Conservation (phyloP, 345 rosid species). For the Eutrema yunnanense region DNA sequence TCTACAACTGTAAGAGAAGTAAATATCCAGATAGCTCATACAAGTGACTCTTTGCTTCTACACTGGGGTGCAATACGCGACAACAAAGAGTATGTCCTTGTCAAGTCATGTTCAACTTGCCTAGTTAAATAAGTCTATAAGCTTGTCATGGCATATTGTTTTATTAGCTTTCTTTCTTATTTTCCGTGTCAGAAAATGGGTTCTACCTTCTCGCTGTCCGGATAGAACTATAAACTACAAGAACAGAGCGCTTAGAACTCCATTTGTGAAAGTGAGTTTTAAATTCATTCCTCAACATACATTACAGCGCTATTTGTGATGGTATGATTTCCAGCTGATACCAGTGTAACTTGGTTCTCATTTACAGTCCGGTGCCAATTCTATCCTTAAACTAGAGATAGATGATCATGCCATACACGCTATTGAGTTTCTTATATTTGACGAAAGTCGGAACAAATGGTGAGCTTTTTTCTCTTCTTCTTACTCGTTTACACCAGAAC, state of each 20-base stretch:
- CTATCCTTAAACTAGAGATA: constrained; percentile 67
- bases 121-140: background rate
- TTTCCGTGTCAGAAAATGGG: constrained; percentile 64
- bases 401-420: constrained; percentile 74
- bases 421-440: constrained; percentile 83
- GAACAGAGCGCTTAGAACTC: constrained; percentile 90
- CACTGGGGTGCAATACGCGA: constrained; percentile 89
- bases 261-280: constrained; percentile 65
- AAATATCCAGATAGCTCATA: constrained; percentile 50
- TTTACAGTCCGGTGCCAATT: constrained; percentile 57
- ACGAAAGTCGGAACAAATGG: constrained; percentile 86
- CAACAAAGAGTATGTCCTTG: constrained; percentile 55
- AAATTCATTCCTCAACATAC: background rate
- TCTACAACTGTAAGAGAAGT: constrained; percentile 40
- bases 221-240: constrained; percentile 77
- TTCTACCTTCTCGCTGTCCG: constrained; percentile 71
- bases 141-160: background rate
- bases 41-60: constrained; percentile 63
- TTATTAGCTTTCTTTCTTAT: background rate
- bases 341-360: constrained; percentile 15
- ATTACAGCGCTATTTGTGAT: constrained; percentile 4
- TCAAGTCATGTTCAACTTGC: constrained; percentile 3
- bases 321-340: background rate
- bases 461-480: constrained; percentile 30
- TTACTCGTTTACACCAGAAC: background rate